Evolutionary conservation across 129 eudicot genomes (phyloP), one percentile per base, ranked within the genome.

Genomic region (Flaveria brownii): DNA sequence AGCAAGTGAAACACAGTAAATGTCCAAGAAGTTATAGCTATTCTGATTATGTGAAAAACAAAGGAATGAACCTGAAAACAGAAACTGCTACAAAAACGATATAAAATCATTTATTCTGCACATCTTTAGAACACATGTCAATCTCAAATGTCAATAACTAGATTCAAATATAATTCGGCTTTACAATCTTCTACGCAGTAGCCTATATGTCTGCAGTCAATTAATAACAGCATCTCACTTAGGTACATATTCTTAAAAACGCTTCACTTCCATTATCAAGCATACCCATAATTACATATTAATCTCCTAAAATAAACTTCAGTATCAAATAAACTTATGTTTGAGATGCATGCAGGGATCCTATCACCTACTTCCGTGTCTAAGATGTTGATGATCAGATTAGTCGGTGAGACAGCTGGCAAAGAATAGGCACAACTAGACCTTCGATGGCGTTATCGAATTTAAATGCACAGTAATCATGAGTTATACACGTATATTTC

Each of bases 391-490:
- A 55, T 62, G 72, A 64, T 45, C 76, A 69, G 51, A 64, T 62
- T 71, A 51, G 69, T 73, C 81, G 73, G 70, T 59, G 81, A 67
- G 59, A 74, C 71, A 56, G 80, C 52, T 72, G 83, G 82, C 78
- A 79, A 78, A 65, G 45, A 68, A 18, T 78, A 67, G 68, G 69
- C 79, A 71, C 78, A 47, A 36, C 30, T 69, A 46, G 57, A 66
- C 79, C 23, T 78, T 70, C 73, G 77, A 49, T 72, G 66, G 56
- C 82, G 76, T 76, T 64, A 54, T 64, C 81, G 8, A 61, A 76
- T 54, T 62, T 77, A 82, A 81, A 81, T 68, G 81, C 78, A 76
- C 51, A 12, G 80, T 72, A 79, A 87, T 60, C 79, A 83, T 77
- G 83, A 60, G 70, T 65, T 46, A 65, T 46, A 39, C 79, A 81